Conservation (phyloP, 768 basidiomycete genomes). For the Steccherinum ochraceum region DNA sequence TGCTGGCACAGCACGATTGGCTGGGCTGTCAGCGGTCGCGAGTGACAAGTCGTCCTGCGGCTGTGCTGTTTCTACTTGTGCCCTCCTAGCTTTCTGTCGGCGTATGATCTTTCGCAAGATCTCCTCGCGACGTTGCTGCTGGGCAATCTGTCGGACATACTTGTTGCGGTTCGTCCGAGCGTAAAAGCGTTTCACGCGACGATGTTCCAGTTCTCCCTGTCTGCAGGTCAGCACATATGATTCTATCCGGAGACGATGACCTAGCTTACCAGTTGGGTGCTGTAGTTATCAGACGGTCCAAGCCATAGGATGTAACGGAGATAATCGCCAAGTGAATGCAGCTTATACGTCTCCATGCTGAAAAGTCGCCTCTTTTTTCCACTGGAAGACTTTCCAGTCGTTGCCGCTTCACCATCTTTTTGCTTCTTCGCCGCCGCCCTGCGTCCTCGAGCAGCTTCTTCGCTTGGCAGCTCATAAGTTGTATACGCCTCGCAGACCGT, state of each 20-base stretch:
- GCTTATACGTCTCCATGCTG: slow-evolving; percentile 20
- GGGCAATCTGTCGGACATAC: neutral
- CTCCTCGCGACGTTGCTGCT: neutral
- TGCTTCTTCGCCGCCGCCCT: neutral
- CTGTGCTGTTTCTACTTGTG: no score
- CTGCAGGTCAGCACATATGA: neutral
- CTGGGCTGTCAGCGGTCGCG: no score
- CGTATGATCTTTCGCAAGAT: no score
- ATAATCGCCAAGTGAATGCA: slow-evolving; percentile 20
- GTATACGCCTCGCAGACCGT: slow-evolving; percentile 19
- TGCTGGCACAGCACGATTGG: neutral
- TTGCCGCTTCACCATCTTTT: neutral
- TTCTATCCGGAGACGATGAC: neutral
- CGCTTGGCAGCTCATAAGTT: slow-evolving; percentile 31
- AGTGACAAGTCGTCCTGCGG: no score
- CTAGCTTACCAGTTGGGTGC: slow-evolving; percentile 21
- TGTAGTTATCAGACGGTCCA: slow-evolving; percentile 21
- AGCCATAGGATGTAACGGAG: neutral
- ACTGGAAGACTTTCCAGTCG: neutral
- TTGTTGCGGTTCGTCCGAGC: neutral
- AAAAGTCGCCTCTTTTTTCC: slow-evolving; percentile 3
- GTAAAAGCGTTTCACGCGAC: slow-evolving; percentile 2
- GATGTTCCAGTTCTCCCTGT: slow-evolving; percentile 1
- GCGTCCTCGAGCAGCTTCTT: slow-evolving; percentile 18
- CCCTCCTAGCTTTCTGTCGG: no score